Evolutionary conservation across 768 basidiomycete genomes (phyloP), one percentile per base, ranked within the genome.

Genomic region (Wakefieldia striispora): DNA sequence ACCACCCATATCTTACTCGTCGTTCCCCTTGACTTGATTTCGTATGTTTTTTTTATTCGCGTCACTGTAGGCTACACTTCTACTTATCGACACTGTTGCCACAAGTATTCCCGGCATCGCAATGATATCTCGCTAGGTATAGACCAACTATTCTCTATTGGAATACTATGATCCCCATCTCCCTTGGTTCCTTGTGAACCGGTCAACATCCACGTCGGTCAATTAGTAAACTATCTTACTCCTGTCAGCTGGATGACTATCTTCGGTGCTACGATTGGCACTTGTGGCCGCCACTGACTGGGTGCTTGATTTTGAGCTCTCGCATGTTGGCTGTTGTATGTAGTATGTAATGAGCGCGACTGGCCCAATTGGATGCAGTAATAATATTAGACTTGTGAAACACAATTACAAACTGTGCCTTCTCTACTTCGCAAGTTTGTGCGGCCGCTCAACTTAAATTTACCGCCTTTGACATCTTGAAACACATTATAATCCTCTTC

Each of bases 81-180:
- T 58, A 67, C 65, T 65, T 65, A 65, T 60, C 60, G 37, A 34
- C 50, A 36, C 52, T 66, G 57, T 61, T 65, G 64, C 54, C 59
- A 65, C 62, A 56, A 54, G 51, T 67, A 66, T 65, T 58, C 62
- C 63, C 60, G 13, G 16, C 56, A 59, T 52, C 54, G 46, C 62
- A 56, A 46, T 53, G 53, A 66, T 66, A 64, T 66, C 63, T 66
- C 57, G 36, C 48, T 53, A 56, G 49, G 54, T 50, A 49, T 64
- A 64, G 57, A 65, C 56, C 47, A 26, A 11, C 36, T 55, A 46
- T 53, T 59, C 42, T 52, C 39, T 59, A 57, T 47, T 49, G 53
- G 44, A 51, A 45, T 51, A 34, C 46, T 40, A 49, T 51, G 43
- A 17, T 40, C 35, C 19, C 23, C 16, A 34, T 23, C 34, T 29